A percentile compares a stretch with the other conserved stretches of the same genome.
Evolutionary conservation across 129 eudicot genomes (phyloP).

Genomic region (Smallanthus sonchifolius): DNA sequence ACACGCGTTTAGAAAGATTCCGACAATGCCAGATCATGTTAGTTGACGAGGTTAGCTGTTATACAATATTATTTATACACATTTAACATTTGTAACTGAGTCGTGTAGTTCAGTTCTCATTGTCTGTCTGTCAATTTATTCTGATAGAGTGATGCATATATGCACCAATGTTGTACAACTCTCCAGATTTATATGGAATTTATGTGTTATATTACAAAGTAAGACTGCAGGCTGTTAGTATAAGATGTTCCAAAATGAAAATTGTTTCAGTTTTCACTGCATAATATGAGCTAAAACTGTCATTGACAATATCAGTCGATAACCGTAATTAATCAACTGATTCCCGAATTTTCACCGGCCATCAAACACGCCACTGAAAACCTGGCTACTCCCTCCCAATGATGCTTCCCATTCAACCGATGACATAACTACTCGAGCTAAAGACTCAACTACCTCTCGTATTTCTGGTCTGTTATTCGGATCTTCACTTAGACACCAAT

Average conservation of each 20-base stretch:
- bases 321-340: not conserved
- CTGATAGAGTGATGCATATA: slow-evolving; percentile 20
- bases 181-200: slow-evolving; percentile 13
- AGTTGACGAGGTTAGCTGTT: slow-evolving; percentile 22
- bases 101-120: not conserved
- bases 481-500: slow-evolving; percentile 81
- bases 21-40: slow-evolving; percentile 63
- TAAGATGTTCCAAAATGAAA: slow-evolving; percentile 6
- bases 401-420: slow-evolving; percentile 84
- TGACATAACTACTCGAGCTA: slow-evolving; percentile 55
- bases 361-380: slow-evolving; percentile 75
- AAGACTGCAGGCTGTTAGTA: not conserved
- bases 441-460: slow-evolving; percentile 70
- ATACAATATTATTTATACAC: not conserved
- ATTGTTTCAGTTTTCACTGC: slow-evolving; percentile 8
- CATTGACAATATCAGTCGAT: not conserved
- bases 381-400: slow-evolving; percentile 68
- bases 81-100: slow-evolving; percentile 4
- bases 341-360: slow-evolving; percentile 40
- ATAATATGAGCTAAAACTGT: slow-evolving; percentile 9
- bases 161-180: slow-evolving; percentile 24
- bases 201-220: not conserved
- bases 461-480: slow-evolving; percentile 70
- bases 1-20: slow-evolving; percentile 76
- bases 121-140: not conserved